Evolutionary conservation across 2,329 filamentous ascomycete genomes (phyloP).

Genomic region (Penicillium sp.): DNA sequence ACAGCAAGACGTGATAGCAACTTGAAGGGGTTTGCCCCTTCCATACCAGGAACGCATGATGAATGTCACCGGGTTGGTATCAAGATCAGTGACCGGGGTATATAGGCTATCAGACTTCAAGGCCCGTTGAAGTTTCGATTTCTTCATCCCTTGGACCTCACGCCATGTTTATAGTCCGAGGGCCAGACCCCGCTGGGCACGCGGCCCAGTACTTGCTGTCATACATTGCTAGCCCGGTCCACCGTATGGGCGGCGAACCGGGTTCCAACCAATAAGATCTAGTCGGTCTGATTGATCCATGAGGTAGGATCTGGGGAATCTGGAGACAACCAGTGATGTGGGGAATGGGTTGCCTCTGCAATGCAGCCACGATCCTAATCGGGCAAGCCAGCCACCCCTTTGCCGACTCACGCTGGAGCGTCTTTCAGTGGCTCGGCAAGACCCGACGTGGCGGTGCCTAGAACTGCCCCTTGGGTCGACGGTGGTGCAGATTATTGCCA

Average conservation of each 20-base stretch:
- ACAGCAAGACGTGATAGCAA: constrained; percentile 14
- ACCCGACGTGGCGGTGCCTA: not conserved
- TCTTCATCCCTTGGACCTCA: not conserved
- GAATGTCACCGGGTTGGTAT: not conserved
- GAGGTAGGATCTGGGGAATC: constrained; percentile 10
- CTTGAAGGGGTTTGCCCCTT: constrained; percentile 12
- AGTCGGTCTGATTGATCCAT: not conserved
- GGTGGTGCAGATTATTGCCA: not conserved
- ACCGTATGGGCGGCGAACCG: not conserved
- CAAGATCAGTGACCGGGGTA: not conserved
- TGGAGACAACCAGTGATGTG: constrained; percentile 6
- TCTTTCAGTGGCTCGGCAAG: constrained; percentile 1
- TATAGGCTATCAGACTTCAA: not conserved
- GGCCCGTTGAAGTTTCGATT: not conserved
- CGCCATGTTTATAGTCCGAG: not conserved
- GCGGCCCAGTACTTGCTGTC: not conserved
- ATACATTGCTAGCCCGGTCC: not conserved
- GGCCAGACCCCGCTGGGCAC: not conserved
- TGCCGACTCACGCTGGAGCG: not conserved
- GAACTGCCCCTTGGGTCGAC: not conserved
- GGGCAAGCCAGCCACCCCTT: constrained; percentile 1
- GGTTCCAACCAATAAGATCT: not conserved
- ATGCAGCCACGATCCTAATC: not conserved
- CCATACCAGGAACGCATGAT: constrained; percentile 18
- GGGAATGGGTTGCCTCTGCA: not conserved